A percentile compares a stretch with the other conserved stretches of the same genome.
Conservation (phyloP, 768 basidiomycete species). For the Rhizopogon roseolus region DNA sequence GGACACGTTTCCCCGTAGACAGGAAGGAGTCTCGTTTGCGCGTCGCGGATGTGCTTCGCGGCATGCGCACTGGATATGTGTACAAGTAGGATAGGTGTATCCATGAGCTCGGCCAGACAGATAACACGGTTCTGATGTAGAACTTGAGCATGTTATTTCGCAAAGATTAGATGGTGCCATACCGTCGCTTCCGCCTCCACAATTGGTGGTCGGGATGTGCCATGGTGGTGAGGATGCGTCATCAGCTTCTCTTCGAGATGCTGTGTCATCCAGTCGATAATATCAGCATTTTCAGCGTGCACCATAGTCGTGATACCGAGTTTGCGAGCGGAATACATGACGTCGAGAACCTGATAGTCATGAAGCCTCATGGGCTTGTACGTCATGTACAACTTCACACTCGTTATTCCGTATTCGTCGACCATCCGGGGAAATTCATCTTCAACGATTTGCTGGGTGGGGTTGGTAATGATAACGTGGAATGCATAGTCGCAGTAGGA, state of each 20-base stretch:
- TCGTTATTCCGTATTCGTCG: slow-evolving; percentile 27
- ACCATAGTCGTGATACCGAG: slow-evolving; percentile 15
- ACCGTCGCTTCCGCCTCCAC: slow-evolving; percentile 13
- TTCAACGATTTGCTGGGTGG: slow-evolving; percentile 24
- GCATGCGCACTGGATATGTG: slow-evolving; percentile 11
- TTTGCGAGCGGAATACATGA: slow-evolving; percentile 24
- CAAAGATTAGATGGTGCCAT: background rate
- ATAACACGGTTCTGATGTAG: slow-evolving; percentile 9
- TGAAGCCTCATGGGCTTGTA: slow-evolving; percentile 27
- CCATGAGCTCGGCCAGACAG: slow-evolving; percentile 14
- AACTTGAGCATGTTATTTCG: background rate
- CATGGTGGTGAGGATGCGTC: slow-evolving; percentile 15
- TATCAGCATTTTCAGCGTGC: slow-evolving; percentile 13
- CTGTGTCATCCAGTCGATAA: slow-evolving; percentile 17
- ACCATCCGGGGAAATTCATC: slow-evolving; percentile 29
- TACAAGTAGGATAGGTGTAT: slow-evolving; percentile 14
- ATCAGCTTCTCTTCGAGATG: slow-evolving; percentile 11
- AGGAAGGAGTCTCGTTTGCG: slow-evolving; percentile 14
- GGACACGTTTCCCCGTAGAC: slow-evolving; percentile 18
- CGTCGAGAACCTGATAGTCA: slow-evolving; percentile 28
- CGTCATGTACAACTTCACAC: slow-evolving; percentile 33
- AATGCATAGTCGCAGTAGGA: slow-evolving; percentile 28
- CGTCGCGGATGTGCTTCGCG: slow-evolving; percentile 10
- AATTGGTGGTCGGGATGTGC: slow-evolving; percentile 15
- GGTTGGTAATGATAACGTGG: slow-evolving; percentile 32